Base-by-base conservation (phyloP, 176 grass and related monocot species). In the Metroxylon sagu region DNA sequence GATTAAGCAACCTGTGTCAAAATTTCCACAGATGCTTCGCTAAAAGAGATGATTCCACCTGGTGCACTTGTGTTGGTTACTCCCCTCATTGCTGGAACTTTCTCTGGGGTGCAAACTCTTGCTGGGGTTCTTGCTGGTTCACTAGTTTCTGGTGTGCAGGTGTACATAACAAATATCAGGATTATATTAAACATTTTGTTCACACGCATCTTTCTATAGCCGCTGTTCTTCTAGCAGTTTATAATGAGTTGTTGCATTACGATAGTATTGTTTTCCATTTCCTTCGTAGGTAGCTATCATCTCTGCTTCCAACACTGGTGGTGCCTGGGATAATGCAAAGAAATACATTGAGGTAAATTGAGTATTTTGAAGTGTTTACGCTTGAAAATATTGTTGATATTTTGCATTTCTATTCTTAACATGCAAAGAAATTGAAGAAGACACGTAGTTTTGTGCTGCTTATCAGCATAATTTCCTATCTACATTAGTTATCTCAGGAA, bases 301-400 rank as follows among this genome's bases (percentile, higher is more conserved):
- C 63, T 95, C 90, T 0, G 86, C 90, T 17, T 95, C 90, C 49
- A 95, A 95, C 71, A 95, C 85, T 14, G 86, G 86, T 14, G 86
- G 90, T 52, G 90, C 90, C 3, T 95, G 85, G 90, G 90, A 95
- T 74, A 95, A 95, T 68, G 86, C 90, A 8, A 95, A 95, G 77
- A 95, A 95, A 53, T 89, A 89, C 67, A 95, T 95, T 52, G 90
- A 95, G 86, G 81, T 89, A 71, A 5, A 3, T 3, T 19, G 4
- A 29, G 49, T 16, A 60, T 27, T 55, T 62, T 39, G 31, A 5
- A 30, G 29, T 5, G 29, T 30, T 4, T 30, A 30, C 0, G 3
- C 6, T 39, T 39, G 31, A 39, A 39, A 39, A 39, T 39, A 39
- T 39, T 39, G 31, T 10, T 39, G 5, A 39, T 7, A 39, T 39